Evolutionary conservation across 352 stramenopile species (phyloP).

Genomic region (Pythium rhizo-oryzae): DNA sequence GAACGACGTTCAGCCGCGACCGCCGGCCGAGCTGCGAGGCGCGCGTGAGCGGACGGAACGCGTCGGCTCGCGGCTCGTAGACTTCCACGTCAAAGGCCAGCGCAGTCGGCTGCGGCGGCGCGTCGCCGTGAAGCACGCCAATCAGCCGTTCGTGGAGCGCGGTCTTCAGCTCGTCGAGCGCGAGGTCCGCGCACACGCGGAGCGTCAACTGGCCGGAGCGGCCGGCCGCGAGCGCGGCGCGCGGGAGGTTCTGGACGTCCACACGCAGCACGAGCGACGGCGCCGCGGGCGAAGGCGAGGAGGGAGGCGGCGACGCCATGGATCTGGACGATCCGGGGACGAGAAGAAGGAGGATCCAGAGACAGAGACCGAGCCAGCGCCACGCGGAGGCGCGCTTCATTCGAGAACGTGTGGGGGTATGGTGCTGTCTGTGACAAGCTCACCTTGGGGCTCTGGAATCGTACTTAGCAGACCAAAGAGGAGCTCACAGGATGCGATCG

Average conservation of each 20-base stretch:
- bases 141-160: conserved; percentile 4
- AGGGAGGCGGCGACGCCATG: background rate
- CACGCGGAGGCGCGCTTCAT: background rate
- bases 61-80: conserved; percentile 16
- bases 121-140: background rate
- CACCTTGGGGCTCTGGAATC: no score
- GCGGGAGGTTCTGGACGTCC: conserved; percentile 30
- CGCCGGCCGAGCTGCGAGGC: conserved; percentile 16
- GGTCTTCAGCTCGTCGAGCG: conserved; percentile 9
- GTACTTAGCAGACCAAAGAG: conserved; percentile 5
- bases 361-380: background rate
- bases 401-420: background rate
- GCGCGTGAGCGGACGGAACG: conserved; percentile 12
- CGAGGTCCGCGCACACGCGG: background rate
- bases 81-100: conserved; percentile 27
- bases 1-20: conserved; percentile 28
- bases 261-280: conserved; percentile 17
- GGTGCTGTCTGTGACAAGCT: background rate
- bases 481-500: no score
- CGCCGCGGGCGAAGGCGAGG: background rate
- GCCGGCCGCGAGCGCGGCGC: background rate
- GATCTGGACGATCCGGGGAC: no score
- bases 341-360: background rate
- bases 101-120: background rate
- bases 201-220: conserved; percentile 15